A percentile compares a stretch with the other conserved stretches of the same genome.
These are phyloP conservation scores for Pichia sp. DNA, from an alignment of 1,139 yeast genomes.

Conservation along the genomic window DNA sequence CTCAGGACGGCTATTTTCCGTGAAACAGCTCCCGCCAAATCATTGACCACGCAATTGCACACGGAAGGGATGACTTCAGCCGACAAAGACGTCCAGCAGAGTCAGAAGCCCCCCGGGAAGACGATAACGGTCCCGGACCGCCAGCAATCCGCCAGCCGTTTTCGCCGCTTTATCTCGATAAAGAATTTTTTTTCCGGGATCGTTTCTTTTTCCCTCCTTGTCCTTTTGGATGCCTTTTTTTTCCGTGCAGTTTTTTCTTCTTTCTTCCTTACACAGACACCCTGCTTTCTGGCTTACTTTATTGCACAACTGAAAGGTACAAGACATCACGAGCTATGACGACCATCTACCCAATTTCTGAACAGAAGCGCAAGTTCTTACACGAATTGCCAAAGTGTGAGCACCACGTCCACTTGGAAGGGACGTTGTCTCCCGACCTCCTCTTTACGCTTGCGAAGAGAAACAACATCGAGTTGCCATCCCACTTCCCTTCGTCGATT, in stretches of 20 bases:
- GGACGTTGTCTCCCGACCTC: conserved; percentile 69
- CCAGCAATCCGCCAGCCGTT: background rate
- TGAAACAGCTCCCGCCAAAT: too few relatives aligned
- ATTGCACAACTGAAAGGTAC: background rate
- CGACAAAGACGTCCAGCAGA: background rate
- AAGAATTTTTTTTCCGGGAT: background rate
- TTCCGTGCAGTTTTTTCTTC: background rate
- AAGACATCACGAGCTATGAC: background rate
- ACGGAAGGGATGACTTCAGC: too few relatives aligned
- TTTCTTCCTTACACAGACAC: background rate
- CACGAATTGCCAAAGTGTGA: conserved; percentile 75
- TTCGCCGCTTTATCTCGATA: background rate
- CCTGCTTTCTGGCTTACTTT: background rate
- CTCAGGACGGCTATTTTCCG: too few relatives aligned
- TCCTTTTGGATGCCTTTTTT: background rate
- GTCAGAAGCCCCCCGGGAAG: too few relatives aligned
- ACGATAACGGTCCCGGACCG: background rate
- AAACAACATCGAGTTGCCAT: conserved; percentile 57
- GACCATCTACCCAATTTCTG: conserved; percentile 8
- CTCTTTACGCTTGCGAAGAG: conserved; percentile 61
- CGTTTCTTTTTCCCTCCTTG: background rate
- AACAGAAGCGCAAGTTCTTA: conserved; percentile 41
- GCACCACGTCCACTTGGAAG: conserved; percentile 78
- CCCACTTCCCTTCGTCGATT: conserved; percentile 46
- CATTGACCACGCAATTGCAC: too few relatives aligned